phyloP scores from a whole-genome alignment of 2,329 filamentous ascomycete species.

The Aureobasidium sp. region DNA sequence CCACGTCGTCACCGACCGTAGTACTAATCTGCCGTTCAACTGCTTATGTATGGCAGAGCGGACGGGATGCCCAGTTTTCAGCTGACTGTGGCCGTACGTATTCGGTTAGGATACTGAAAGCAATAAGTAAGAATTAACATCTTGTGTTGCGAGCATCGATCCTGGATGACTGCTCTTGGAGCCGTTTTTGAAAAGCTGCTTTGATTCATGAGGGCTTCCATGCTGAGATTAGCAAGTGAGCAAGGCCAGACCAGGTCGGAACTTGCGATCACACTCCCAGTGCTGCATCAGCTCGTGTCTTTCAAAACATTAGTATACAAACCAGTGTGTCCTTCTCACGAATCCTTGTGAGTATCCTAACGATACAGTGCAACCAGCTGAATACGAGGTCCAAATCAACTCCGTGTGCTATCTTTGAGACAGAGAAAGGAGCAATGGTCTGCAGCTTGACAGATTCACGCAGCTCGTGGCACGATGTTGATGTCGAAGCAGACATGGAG shows the following conservation, averaged over 20 bases:
- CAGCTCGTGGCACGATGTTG: not conserved
- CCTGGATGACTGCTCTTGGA: too few relatives aligned
- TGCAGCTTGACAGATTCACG: not conserved
- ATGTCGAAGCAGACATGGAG: not conserved
- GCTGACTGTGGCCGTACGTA: constrained; percentile 7
- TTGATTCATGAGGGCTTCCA: too few relatives aligned
- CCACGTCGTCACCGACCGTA: constrained; percentile 3
- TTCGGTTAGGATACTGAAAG: not conserved
- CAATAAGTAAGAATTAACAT: not conserved
- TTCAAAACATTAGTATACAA: not conserved
- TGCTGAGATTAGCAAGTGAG: too few relatives aligned
- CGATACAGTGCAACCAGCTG: not conserved
- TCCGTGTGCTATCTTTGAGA: too few relatives aligned
- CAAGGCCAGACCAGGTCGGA: too few relatives aligned
- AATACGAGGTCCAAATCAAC: too few relatives aligned
- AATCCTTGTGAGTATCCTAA: not conserved
- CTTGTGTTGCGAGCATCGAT: not conserved
- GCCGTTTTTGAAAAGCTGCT: too few relatives aligned
- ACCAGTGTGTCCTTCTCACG: not conserved
- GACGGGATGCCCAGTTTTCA: constrained; percentile 9
- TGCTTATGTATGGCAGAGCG: constrained; percentile 10
- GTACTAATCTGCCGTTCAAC: constrained; percentile 8
- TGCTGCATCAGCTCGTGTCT: too few relatives aligned
- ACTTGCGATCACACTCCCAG: too few relatives aligned
- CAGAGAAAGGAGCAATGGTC: not conserved